Evolutionary conservation across 352 stramenopile species (phyloP).

Genomic region (Synura sp.): DNA sequence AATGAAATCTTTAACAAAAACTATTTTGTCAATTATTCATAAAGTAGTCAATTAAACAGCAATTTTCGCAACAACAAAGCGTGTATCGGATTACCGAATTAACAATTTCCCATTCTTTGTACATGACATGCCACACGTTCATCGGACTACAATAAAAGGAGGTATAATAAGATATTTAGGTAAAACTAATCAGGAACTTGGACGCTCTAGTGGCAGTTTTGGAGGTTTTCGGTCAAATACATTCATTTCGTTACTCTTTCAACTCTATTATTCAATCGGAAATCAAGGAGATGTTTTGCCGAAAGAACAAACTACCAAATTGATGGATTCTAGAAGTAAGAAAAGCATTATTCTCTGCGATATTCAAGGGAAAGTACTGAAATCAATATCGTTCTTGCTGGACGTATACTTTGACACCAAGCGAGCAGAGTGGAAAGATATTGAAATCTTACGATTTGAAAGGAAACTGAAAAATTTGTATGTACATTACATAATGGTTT

Average conservation of each 20-base stretch:
- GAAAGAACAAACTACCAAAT: background rate
- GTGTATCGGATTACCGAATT: slow-evolving; percentile 29
- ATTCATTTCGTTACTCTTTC: slow-evolving; percentile 32
- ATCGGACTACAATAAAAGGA: slow-evolving; percentile 38
- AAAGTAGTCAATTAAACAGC: no score
- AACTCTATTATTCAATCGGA: slow-evolving; percentile 33
- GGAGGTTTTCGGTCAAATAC: slow-evolving; percentile 13
- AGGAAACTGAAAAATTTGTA: no score
- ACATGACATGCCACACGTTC: slow-evolving; percentile 17
- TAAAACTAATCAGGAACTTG: slow-evolving; percentile 35
- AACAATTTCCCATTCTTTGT: slow-evolving; percentile 9
- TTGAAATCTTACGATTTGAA: no score
- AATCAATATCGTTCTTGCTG: slow-evolving; percentile 11
- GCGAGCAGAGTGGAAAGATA: slow-evolving; percentile 16
- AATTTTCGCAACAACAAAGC: no score
- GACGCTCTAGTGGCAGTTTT: slow-evolving; percentile 20
- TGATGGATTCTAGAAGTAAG: slow-evolving; percentile 28
- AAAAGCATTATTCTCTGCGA: no score
- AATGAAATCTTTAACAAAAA: slow-evolving; percentile 37
- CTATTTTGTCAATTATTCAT: slow-evolving; percentile 31
- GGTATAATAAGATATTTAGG: slow-evolving; percentile 23
- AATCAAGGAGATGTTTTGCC: slow-evolving; percentile 23
- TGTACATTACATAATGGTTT: no score
- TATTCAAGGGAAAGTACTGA: slow-evolving; percentile 24
- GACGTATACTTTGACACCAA: slow-evolving; percentile 37